Evolutionary conservation across 2,329 filamentous ascomycete genomes (phyloP).

Genomic region (Fusarium acutatum): DNA sequence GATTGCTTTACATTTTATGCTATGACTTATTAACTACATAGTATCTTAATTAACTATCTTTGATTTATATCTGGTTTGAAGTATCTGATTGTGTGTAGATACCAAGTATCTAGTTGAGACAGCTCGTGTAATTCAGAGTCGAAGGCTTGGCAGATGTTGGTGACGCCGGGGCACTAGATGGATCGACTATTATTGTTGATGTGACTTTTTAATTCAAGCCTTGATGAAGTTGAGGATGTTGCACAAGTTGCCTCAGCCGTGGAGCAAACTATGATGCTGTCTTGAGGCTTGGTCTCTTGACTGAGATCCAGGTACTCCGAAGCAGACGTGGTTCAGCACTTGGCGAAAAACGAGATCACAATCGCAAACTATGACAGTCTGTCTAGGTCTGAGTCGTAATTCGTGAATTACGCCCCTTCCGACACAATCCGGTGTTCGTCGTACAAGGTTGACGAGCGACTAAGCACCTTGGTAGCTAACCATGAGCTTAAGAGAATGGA

Average conservation of each 20-base stretch:
- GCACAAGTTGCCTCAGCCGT: not conserved
- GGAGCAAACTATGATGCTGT: not conserved
- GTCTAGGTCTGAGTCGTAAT: too few relatives aligned
- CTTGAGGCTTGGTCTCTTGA: not conserved
- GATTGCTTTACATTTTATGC: not conserved
- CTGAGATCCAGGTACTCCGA: too few relatives aligned
- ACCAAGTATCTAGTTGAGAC: not conserved
- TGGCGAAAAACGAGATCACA: too few relatives aligned
- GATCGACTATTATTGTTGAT: not conserved
- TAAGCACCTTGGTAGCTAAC: too few relatives aligned
- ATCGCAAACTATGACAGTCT: too few relatives aligned
- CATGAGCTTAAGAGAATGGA: not conserved
- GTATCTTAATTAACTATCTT: accelerated
- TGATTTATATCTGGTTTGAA: accelerated
- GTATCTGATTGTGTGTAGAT: not conserved
- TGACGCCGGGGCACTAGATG: not conserved
- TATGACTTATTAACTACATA: not conserved
- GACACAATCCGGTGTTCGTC: too few relatives aligned
- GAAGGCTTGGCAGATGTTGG: not conserved
- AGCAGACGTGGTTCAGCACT: too few relatives aligned
- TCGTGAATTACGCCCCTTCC: too few relatives aligned
- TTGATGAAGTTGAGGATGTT: not conserved
- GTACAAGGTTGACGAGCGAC: too few relatives aligned
- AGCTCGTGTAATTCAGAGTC: not conserved
- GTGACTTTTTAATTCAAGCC: not conserved